Base-by-base conservation (phyloP, 345 rosid genomes). In the Bruguiera gymnorhiza region DNA sequence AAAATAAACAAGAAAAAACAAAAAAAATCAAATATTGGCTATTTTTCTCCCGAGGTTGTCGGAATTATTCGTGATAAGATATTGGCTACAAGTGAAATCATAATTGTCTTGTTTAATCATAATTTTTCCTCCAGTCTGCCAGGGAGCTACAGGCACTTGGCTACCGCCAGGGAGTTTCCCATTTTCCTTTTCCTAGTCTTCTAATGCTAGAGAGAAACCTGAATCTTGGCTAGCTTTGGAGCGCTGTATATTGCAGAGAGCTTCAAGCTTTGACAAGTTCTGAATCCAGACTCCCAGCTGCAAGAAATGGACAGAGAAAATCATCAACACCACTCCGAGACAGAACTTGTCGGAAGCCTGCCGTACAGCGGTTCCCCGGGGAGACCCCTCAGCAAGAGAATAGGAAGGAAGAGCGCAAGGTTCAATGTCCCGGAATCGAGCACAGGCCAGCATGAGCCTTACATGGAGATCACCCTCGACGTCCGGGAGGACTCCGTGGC, bases 311-410 rank as follows among this genome's bases (percentile, higher is more conserved):
- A 72, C 32, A 73, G 63, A 48, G 87, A 75, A 19, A 72, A 75
- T 18, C 29, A 24, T 24, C 71, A 73, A 31, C 84, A 74, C 20
- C 67, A 72, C 27, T 85, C 88, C 0, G 89, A 86, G 23, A 61
- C 81, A 0, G 93, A 90, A 54, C 59, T 56, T 27, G 60, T 72
- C 29, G 60, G 60, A 3, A 56, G 60, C 60, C 71, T 75, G 0
- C 32, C 81, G 11, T 69, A 76, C 76, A 83, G 88, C 23, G 86
- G 86, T 30, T 78, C 81, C 5, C 60, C 86, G 60, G 85, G 86
- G 30, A 89, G 90, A 46, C 86, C 87, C 56, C 63, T 87, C 1
- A 82, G 74, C 80, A 86, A 84, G 60, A 81, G 84, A 39, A 68
- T 73, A 15, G 67, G 68, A 5, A 83, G 59, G 53, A 82, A 81